Evolutionary conservation across 768 basidiomycete species (phyloP).

Genomic region (Suillus occidentalis): DNA sequence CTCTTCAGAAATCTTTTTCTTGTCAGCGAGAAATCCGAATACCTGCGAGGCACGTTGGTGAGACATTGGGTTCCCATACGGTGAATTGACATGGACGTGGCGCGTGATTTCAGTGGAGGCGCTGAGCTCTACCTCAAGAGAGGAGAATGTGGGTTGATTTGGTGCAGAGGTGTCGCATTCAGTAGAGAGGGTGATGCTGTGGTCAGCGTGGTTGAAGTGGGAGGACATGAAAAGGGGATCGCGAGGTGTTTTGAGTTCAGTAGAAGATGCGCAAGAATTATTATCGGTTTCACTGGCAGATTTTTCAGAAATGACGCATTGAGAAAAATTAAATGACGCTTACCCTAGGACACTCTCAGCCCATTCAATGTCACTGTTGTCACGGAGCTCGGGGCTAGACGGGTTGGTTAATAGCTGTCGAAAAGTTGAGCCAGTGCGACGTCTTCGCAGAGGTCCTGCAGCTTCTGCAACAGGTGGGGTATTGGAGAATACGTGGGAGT

Average conservation of each 20-base stretch:
- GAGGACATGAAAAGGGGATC: slow-evolving; percentile 39
- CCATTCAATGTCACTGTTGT: slow-evolving; percentile 75
- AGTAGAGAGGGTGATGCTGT: slow-evolving; percentile 41
- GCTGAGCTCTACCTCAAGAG: slow-evolving; percentile 75
- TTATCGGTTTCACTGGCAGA: slow-evolving; percentile 44
- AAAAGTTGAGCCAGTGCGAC: slow-evolving; percentile 69
- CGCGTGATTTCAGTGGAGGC: slow-evolving; percentile 41
- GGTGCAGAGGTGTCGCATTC: slow-evolving; percentile 45
- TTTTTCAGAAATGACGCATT: neutral
- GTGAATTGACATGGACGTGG: slow-evolving; percentile 20
- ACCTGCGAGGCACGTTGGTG: slow-evolving; percentile 74
- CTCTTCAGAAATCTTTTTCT: slow-evolving; percentile 39
- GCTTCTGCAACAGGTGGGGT: slow-evolving; percentile 39
- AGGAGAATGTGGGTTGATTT: slow-evolving; percentile 52
- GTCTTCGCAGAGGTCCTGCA: slow-evolving; percentile 51
- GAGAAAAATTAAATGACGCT: slow-evolving; percentile 17
- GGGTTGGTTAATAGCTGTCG: slow-evolving; percentile 69
- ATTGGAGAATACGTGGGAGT: slow-evolving; percentile 65
- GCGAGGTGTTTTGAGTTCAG: slow-evolving; percentile 53
- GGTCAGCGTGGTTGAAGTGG: slow-evolving; percentile 35
- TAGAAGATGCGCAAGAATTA: slow-evolving; percentile 46
- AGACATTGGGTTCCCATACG: slow-evolving; percentile 46
- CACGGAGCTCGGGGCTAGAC: slow-evolving; percentile 24
- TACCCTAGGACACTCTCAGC: slow-evolving; percentile 75
- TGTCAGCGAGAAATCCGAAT: slow-evolving; percentile 66